Conservation (phyloP, 495 filamentous ascomycete genomes). For the Friedmanniomyces endolithicus region DNA sequence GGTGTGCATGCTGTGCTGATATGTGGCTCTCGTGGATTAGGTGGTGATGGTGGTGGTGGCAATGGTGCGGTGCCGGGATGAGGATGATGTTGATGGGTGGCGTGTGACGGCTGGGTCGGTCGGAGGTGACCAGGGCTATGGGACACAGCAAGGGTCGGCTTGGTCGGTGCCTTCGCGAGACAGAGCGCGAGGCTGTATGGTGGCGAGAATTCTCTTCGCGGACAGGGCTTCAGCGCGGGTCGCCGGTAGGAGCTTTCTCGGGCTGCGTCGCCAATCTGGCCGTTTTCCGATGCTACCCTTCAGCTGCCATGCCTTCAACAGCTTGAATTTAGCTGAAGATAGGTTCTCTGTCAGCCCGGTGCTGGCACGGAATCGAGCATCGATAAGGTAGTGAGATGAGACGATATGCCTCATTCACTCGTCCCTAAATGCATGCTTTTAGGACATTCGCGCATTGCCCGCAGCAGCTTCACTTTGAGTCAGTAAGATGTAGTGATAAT, state of each 20-base stretch:
- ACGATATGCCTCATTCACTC: background rate
- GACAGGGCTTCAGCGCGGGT: background rate
- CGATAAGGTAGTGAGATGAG: background rate
- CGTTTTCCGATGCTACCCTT: background rate
- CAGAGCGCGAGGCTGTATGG: background rate
- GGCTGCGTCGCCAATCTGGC: background rate
- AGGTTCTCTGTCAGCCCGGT: background rate
- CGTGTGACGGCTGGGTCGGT: no score
- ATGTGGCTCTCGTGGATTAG: background rate
- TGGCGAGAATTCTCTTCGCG: no score
- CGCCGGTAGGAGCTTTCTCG: background rate
- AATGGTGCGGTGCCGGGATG: background rate
- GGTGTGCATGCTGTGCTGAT: background rate
- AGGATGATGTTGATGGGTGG: background rate
- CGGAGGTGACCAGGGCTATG: background rate
- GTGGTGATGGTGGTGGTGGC: background rate
- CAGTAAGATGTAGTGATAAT: slow-evolving; percentile 9
- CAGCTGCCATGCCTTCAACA: background rate
- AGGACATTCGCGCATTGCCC: slow-evolving; percentile 17
- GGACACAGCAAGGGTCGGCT: background rate
- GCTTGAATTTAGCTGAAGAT: background rate
- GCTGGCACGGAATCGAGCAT: no score
- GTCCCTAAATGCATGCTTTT: slow-evolving; percentile 5
- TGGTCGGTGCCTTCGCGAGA: background rate
- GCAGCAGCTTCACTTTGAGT: slow-evolving; percentile 12